Evolutionary conservation across 139 green algal species (phyloP), one percentile per base, ranked within the genome.

Genomic region (Auxenochlorella protothecoides): DNA sequence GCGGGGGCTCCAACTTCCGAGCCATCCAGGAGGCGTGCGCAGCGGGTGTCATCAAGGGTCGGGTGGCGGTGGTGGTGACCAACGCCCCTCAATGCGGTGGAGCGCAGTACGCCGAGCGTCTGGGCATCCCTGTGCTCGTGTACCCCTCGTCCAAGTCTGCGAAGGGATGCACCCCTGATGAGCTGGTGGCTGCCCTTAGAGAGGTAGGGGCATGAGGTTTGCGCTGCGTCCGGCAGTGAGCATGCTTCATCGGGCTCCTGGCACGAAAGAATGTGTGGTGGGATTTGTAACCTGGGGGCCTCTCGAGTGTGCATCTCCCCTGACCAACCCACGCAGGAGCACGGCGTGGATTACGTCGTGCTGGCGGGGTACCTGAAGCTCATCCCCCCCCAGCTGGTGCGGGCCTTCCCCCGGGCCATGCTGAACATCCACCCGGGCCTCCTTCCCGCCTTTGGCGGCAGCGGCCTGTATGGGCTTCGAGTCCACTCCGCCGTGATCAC

Each of bases 401-500:
- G 68, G 14, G 82, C 80, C 27, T 98, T 86, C 74, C 80, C 80
- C 10, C 70, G 81, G 5, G 72, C 68, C 59, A 98, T 99, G 79
- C 85, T 99, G 55, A 99, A 99, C 87, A 98, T 99, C 75, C 95
- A 99, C 79, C 95, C 95, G 2, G 93, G 84, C 5, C 87, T 99
- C 72, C 86, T 99, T 70, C 95, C 95, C 6, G 79, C 90, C 3
- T 99, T 99, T 83, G 95, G 95, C 4, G 95, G 95, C 60, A 92
- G 96, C 75, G 95, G 95, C 52, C 89, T 90, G 71, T 99, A 97
- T 67, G 95, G 95, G 2, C 70, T 79, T 63, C 81, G 85, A 6
- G 95, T 99, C 27, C 95, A 99, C 79, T 67, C 85, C 13, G 92
- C 92, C 5, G 95, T 99, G 2, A 78, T 99, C 9, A 78, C 78